A percentile compares a stretch with the other conserved stretches of the same genome.
Evolutionary conservation across 169 alveolate species (phyloP).

Genomic region (Cryptosporidium parvum): DNA sequence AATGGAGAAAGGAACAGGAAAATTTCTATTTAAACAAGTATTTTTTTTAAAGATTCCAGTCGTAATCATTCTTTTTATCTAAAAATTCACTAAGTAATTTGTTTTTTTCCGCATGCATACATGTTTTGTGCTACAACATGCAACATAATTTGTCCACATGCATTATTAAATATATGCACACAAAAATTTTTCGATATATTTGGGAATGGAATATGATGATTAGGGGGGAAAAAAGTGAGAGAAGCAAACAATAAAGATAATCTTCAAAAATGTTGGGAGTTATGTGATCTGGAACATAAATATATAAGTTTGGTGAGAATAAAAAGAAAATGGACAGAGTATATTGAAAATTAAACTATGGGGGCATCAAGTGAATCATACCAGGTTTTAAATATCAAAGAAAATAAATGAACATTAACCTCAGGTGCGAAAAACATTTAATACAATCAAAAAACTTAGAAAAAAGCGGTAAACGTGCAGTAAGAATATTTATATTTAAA

Average conservation of each 20-base stretch:
- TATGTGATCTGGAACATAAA: too few relatives aligned
- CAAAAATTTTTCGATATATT: not conserved
- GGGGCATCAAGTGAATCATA: not conserved
- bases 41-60: not conserved
- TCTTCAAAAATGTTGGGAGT: not conserved
- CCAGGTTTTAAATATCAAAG: not conserved
- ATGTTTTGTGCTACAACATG: not conserved
- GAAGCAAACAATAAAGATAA: not conserved
- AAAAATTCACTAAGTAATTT: not conserved
- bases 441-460: not conserved
- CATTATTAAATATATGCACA: not conserved
- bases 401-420: not conserved
- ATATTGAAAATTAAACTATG: too few relatives aligned
- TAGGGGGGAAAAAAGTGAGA: not conserved
- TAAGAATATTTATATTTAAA: not conserved
- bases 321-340: too few relatives aligned
- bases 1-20: too few relatives aligned
- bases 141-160: not conserved
- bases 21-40: too few relatives aligned
- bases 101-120: not conserved
- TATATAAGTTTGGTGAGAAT: too few relatives aligned
- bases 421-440: not conserved
- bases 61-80: not conserved
- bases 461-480: conserved; percentile 59
- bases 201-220: not conserved